Evolutionary conservation across 345 rosid genomes (phyloP), one percentile per base, ranked within the genome.

Genomic region (Barbarea vulgaris): DNA sequence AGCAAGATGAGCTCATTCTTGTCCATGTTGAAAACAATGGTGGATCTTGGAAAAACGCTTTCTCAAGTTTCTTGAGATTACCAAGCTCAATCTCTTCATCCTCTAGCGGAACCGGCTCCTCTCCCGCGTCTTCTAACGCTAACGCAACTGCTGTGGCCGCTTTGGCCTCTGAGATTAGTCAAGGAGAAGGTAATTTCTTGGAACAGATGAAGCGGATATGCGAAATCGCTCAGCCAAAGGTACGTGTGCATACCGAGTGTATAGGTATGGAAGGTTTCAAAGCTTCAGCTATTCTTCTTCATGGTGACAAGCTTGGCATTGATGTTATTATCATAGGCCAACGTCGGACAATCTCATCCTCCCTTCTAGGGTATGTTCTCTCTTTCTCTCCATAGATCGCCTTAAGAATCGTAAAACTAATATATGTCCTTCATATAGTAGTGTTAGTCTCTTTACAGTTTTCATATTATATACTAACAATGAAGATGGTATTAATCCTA

Each of bases 311-410:
- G 61, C 80, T 87, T 36, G 85, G 88, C 0, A 75, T 83, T 47
- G 91, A 94, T 74, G 78, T 86, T 64, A 86, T 91, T 24, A 75
- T 94, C 25, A 83, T 91, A 8, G 97, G 97, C 21, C 96, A 91
- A 75, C 78, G 84, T 42, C 68, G 90, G 67, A 88, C 90, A 61
- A 76, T 93, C 75, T 87, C 96, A 21, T 76, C 79, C 13, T 90
- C 89, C 19, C 72, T 94, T 30, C 78, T 88, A 72, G 91, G 95
- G 96, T 88, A 63, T 52, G 37, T 24, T 14, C 2, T 37, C 14
- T 59, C 39, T n/a, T n/a, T 34, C 51, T 46, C 11, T 8, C 22
- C 1, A 0, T 15, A 44, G 3, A 44, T 44, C 8, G 8, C n/a
- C n/a, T 42, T 6, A 5, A 5, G 2, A 10, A 10, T 51, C 7